phyloP scores from a whole-genome alignment of 2,329 filamentous ascomycete genomes.

The Fusarium fujikuroi region DNA sequence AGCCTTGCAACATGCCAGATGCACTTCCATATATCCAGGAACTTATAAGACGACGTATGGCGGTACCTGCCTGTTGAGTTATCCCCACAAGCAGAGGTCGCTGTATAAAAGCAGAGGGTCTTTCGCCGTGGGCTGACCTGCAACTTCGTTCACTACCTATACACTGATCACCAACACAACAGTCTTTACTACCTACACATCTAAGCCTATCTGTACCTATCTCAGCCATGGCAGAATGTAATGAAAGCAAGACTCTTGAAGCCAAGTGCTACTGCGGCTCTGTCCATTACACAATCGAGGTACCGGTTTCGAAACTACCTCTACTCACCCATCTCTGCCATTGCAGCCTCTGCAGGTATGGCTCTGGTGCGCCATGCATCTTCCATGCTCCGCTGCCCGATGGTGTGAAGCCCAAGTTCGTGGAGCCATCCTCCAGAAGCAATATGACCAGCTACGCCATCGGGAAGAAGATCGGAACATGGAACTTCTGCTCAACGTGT shows the following conservation, averaged over 20 bases:
- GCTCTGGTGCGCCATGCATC: conserved; percentile 54
- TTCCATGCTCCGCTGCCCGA: conserved; percentile 54
- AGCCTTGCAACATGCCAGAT: neutral
- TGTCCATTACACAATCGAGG: conserved; percentile 55
- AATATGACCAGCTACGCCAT: conserved; percentile 54
- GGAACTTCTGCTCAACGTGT: conserved; percentile 59
- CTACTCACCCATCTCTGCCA: conserved; percentile 57
- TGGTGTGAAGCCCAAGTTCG: conserved; percentile 52
- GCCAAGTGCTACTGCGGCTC: conserved; percentile 59
- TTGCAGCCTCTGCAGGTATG: conserved; percentile 58
- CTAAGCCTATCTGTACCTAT: neutral
- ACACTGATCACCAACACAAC: neutral
- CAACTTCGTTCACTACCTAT: neutral
- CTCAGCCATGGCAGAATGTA: conserved; percentile 32
- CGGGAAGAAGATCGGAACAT: conserved; percentile 44
- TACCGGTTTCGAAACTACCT: conserved; percentile 53
- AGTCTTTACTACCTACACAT: neutral
- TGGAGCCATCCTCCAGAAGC: conserved; percentile 51
- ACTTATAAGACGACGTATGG: neutral
- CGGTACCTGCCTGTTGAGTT: neutral
- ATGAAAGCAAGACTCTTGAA: conserved; percentile 50
- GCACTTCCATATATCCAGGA: neutral
- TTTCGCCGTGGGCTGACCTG: neutral
- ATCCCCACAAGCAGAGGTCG: neutral
- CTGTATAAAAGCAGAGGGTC: conserved; percentile 3